Evolutionary conservation across 345 rosid species (phyloP).

Genomic region (Adansonia digitata): DNA sequence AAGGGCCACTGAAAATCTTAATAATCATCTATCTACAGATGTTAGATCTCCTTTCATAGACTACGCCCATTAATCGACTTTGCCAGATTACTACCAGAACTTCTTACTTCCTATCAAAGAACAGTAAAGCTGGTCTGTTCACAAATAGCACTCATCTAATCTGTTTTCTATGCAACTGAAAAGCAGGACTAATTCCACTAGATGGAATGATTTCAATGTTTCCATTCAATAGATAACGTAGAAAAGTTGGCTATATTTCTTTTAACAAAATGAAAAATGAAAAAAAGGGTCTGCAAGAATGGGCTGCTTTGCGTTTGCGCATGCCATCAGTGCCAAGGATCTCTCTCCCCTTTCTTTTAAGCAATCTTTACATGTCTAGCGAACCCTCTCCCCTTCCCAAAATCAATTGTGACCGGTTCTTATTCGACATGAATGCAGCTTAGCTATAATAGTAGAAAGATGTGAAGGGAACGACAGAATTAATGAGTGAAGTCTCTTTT

Average conservation of each 20-base stretch:
- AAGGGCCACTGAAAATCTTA: neutral
- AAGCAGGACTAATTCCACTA: too few species aligned
- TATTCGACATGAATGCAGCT: neutral
- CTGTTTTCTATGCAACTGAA: constrained; percentile 75
- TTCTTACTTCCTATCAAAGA: neutral
- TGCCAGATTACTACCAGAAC: neutral
- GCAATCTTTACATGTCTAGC: neutral
- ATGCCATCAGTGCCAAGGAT: neutral
- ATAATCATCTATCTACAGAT: neutral
- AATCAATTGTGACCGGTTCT: neutral
- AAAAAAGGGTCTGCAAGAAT: neutral
- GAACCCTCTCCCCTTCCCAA: neutral
- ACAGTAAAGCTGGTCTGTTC: constrained; percentile 3
- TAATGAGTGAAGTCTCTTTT: too few species aligned
- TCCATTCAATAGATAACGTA: too few species aligned
- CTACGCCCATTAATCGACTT: neutral
- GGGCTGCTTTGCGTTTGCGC: neutral
- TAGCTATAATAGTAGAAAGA: neutral
- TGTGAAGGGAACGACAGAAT: too few species aligned
- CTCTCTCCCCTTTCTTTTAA: too few species aligned
- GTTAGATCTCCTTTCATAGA: neutral
- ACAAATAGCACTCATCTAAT: constrained; percentile 56
- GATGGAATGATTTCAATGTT: too few species aligned
- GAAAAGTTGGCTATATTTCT: too few species aligned
- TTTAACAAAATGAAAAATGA: neutral